These are phyloP conservation scores for Paraphysoderma sedebokerense DNA, from an alignment of 371 early-diverging fungal species.

Conservation along the genomic window DNA sequence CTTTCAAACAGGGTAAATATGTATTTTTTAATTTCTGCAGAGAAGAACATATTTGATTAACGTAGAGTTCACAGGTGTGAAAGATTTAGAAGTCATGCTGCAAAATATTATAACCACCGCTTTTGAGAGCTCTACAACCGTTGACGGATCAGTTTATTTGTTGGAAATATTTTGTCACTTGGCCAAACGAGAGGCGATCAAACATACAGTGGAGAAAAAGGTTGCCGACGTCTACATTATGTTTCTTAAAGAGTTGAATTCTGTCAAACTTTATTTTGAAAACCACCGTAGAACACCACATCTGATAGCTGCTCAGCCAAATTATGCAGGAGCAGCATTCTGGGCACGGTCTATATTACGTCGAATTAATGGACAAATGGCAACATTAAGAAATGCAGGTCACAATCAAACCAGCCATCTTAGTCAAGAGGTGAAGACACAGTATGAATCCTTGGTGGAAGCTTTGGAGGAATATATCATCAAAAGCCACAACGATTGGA, in stretches of 20 bases:
- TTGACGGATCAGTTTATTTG: conserved; percentile 25
- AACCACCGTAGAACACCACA: conserved; percentile 26
- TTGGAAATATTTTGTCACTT: conserved; percentile 32
- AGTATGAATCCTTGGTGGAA: conserved; percentile 19
- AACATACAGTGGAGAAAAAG: conserved; percentile 32
- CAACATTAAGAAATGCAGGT: conserved; percentile 13
- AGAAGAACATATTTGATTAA: too few relatives aligned
- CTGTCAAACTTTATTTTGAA: conserved; percentile 33
- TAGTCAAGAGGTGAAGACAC: conserved; percentile 21
- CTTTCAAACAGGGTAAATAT: conserved; percentile 39
- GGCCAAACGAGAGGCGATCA: conserved; percentile 35
- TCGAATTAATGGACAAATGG: conserved; percentile 18
- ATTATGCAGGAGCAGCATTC: conserved; percentile 29
- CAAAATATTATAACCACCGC: conserved; percentile 33
- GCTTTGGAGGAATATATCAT: conserved; percentile 30
- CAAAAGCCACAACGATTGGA: conserved; percentile 28
- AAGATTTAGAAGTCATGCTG: conserved; percentile 37
- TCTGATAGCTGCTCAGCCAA: conserved; percentile 27
- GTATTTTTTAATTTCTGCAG: too few relatives aligned
- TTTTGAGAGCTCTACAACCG: conserved; percentile 25
- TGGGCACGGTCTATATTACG: conserved; percentile 29
- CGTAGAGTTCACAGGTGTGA: too few relatives aligned
- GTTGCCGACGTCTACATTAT: conserved; percentile 25
- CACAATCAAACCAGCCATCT: conserved; percentile 21
- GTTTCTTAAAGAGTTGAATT: conserved; percentile 22